phyloP scores from a whole-genome alignment of 164 flowering plant species.

The Protea cynaroides region DNA sequence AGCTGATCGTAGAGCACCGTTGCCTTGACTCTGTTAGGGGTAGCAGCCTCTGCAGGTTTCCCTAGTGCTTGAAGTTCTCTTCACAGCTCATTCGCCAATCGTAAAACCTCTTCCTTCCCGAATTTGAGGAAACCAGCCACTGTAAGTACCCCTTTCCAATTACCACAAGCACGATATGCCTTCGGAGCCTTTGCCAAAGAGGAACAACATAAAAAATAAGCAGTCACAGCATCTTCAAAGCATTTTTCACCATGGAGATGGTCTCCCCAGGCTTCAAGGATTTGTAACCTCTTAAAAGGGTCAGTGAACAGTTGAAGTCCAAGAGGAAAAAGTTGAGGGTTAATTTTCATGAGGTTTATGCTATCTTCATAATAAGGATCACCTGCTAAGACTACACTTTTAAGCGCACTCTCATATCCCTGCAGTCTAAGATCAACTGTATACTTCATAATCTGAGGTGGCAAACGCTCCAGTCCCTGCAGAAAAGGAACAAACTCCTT shows the following conservation, averaged over 20 bases:
- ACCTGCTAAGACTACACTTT: slow-evolving; percentile 72
- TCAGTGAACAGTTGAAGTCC: slow-evolving; percentile 65
- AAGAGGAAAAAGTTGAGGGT: slow-evolving; percentile 79
- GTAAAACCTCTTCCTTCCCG: slow-evolving; percentile 45
- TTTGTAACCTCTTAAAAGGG: slow-evolving; percentile 40
- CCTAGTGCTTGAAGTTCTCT: slow-evolving; percentile 94
- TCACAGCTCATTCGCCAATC: slow-evolving; percentile 78
- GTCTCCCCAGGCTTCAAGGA: slow-evolving; percentile 97
- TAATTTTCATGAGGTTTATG: slow-evolving; percentile 65
- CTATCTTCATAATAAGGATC: slow-evolving; percentile 65
- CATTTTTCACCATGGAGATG: slow-evolving; percentile 55
- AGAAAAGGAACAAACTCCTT: slow-evolving; percentile 97
- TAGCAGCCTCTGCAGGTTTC: slow-evolving; percentile 91
- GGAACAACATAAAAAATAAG: slow-evolving; percentile 71
- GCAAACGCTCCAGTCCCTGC: slow-evolving; percentile 69
- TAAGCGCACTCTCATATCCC: slow-evolving; percentile 77
- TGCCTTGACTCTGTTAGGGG: too few species aligned
- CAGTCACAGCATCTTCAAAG: slow-evolving; percentile 85
- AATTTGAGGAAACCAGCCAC: slow-evolving; percentile 78
- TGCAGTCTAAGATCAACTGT: slow-evolving; percentile 72
- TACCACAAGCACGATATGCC: slow-evolving; percentile 79
- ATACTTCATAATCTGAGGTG: slow-evolving; percentile 58
- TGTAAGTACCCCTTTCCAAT: slow-evolving; percentile 80
- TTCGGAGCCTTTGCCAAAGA: slow-evolving; percentile 74
- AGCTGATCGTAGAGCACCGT: too few species aligned